Conservation (phyloP, 2,329 filamentous ascomycete species). For the Davidsoniella neocaledoniae region DNA sequence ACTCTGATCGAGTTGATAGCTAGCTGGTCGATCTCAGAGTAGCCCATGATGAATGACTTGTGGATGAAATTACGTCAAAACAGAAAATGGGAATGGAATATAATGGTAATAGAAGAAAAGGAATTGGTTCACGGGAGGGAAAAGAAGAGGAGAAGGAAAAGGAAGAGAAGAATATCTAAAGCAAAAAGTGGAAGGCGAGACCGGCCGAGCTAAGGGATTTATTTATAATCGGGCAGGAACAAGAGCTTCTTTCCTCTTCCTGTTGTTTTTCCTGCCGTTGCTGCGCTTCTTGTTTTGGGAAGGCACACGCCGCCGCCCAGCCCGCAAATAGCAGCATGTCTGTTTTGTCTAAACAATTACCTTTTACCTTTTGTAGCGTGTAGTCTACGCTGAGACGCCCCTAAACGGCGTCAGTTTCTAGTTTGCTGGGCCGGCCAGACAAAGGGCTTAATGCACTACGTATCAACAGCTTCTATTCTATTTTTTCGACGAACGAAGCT, state of each 20-base stretch:
- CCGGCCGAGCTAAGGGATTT: constrained; percentile 11
- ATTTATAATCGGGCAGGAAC: constrained; percentile 13
- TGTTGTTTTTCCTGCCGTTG: background rate
- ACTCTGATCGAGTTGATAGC: constrained; percentile 97
- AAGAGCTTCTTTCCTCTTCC: constrained; percentile 1
- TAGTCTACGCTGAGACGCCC: too few relatives aligned
- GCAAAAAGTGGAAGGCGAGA: constrained; percentile 13
- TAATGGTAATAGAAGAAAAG: constrained; percentile 15
- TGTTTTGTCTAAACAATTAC: too few relatives aligned
- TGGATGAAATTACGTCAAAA: constrained; percentile 4
- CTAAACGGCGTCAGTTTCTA: too few relatives aligned
- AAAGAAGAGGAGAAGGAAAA: constrained; percentile 10
- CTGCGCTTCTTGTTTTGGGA: too few relatives aligned
- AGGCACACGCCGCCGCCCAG: too few relatives aligned
- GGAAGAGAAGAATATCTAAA: constrained; percentile 11
- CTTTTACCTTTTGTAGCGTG: too few relatives aligned
- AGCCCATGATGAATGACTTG: constrained; percentile 54
- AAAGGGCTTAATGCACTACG: too few relatives aligned
- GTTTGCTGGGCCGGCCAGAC: too few relatives aligned
- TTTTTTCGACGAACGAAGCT: too few relatives aligned
- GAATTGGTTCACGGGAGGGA: constrained; percentile 11
- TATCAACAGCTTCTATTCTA: too few relatives aligned
- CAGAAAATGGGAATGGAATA: constrained; percentile 13
- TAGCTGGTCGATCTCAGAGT: constrained; percentile 71
- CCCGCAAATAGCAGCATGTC: too few relatives aligned